Evolutionary conservation across 495 filamentous ascomycete species (phyloP).

Genomic region (Bacidia rubella): DNA sequence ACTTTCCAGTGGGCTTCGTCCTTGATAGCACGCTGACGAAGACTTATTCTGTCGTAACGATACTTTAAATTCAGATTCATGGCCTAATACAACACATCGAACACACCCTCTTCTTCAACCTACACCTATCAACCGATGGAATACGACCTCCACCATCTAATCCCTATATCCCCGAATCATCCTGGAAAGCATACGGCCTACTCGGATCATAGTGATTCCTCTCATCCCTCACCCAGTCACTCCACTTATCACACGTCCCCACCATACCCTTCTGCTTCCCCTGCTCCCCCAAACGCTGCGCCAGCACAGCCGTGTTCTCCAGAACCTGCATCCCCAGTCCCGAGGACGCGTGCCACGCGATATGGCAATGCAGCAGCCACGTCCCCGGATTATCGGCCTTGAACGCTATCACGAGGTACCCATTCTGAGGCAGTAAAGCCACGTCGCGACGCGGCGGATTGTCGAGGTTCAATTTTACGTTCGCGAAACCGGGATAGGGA

Average conservation of each 20-base stretch:
- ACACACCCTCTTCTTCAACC: no score
- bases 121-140: no score
- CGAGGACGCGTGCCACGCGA: conserved; percentile 25
- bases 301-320: conserved; percentile 10
- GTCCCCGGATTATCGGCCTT: conserved; percentile 30
- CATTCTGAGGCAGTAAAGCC: conserved; percentile 35
- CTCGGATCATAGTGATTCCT: conserved; percentile 5
- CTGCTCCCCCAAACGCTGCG: not conserved
- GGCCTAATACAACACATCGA: no score
- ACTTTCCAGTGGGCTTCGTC: no score
- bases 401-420: conserved; percentile 41
- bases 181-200: conserved; percentile 3
- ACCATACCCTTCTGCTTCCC: not conserved
- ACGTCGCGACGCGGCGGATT: conserved; percentile 45
- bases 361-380: conserved; percentile 31
- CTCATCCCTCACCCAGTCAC: not conserved
- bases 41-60: no score
- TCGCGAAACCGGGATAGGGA: conserved; percentile 15
- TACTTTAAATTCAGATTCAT: no score
- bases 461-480: conserved; percentile 12
- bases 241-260: not conserved
- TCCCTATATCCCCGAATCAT: conserved; percentile 7
- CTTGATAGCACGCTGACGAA: no score
- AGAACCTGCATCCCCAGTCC: conserved; percentile 26
- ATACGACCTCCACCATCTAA: not conserved